Percentiles rank a stretch among this genome's conserved stretches.
Evolutionary conservation across 2,329 filamentous ascomycete species (phyloP).

Genomic region (Xylariaceae sp.): DNA sequence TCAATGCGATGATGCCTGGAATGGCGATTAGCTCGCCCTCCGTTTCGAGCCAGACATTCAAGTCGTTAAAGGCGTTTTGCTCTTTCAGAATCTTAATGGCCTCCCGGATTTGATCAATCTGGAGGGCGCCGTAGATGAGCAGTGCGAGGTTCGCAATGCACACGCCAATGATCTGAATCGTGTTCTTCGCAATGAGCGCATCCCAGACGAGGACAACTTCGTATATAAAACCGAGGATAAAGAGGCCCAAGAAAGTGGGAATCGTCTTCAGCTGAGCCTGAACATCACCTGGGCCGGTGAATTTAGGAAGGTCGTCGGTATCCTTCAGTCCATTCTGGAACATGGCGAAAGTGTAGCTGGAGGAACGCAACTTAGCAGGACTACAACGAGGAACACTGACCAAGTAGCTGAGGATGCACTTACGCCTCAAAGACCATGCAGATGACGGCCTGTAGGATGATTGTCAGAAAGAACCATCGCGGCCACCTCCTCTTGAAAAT

Average conservation of each 20-base stretch:
- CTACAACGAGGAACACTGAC: not conserved
- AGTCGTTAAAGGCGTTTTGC: slow-evolving; percentile 40
- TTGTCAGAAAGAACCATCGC: slow-evolving; percentile 72
- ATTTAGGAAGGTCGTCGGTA: slow-evolving; percentile 31
- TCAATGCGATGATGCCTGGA: slow-evolving; percentile 73
- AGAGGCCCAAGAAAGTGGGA: slow-evolving; percentile 89
- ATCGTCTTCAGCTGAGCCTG: slow-evolving; percentile 64
- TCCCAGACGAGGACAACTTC: slow-evolving; percentile 87
- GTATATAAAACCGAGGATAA: slow-evolving; percentile 96
- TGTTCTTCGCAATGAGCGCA: slow-evolving; percentile 90
- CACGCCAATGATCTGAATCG: slow-evolving; percentile 94
- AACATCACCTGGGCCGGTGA: slow-evolving; percentile 37
- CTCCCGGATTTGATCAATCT: slow-evolving; percentile 81
- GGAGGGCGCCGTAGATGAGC: slow-evolving; percentile 86
- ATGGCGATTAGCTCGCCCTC: slow-evolving; percentile 78
- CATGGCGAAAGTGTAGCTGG: slow-evolving; percentile 80
- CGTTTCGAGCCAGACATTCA: slow-evolving; percentile 62
- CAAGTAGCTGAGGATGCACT: slow-evolving; percentile 34
- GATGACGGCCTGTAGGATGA: slow-evolving; percentile 70
- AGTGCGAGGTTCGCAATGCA: slow-evolving; percentile 89
- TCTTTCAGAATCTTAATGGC: slow-evolving; percentile 56
- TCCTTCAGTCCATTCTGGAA: slow-evolving; percentile 62
- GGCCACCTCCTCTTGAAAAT: slow-evolving; percentile 83
- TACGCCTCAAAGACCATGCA: slow-evolving; percentile 84
- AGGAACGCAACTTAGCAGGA: slow-evolving; percentile 13